Conservation (phyloP, 2,329 filamentous ascomycete genomes). For the Fusarium pseudograminearum region DNA sequence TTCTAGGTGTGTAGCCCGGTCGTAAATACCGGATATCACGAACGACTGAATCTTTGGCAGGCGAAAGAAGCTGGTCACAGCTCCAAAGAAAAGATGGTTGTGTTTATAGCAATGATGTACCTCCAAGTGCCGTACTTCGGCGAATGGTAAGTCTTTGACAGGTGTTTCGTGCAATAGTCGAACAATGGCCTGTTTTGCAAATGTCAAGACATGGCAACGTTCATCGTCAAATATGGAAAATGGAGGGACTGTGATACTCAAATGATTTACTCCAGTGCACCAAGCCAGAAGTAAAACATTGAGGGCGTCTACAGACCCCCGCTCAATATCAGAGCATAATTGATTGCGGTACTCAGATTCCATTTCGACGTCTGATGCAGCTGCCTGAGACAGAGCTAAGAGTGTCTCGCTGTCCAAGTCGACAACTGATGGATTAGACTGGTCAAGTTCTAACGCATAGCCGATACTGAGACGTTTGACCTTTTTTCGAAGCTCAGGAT, state of each 20-base stretch:
- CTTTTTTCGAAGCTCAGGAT: background rate
- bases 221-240: rapidly evolving
- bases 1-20: background rate
- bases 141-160: background rate
- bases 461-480: background rate
- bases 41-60: background rate
- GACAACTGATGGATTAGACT: rapidly evolving
- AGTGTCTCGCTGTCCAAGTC: background rate
- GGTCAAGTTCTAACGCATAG: rapidly evolving
- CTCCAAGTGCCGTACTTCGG: background rate
- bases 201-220: background rate
- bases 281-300: background rate
- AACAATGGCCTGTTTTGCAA: background rate
- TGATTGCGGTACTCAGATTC: rapidly evolving
- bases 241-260: rapidly evolving
- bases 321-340: background rate
- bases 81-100: background rate
- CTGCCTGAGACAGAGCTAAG: background rate
- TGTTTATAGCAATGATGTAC: background rate
- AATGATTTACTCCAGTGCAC: background rate
- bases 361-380: background rate
- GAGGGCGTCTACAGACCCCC: background rate
- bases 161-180: rapidly evolving
- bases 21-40: background rate
- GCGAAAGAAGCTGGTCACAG: background rate